phyloP scores from a whole-genome alignment of 352 stramenopile species.

The Phytopythium oedochilum region DNA sequence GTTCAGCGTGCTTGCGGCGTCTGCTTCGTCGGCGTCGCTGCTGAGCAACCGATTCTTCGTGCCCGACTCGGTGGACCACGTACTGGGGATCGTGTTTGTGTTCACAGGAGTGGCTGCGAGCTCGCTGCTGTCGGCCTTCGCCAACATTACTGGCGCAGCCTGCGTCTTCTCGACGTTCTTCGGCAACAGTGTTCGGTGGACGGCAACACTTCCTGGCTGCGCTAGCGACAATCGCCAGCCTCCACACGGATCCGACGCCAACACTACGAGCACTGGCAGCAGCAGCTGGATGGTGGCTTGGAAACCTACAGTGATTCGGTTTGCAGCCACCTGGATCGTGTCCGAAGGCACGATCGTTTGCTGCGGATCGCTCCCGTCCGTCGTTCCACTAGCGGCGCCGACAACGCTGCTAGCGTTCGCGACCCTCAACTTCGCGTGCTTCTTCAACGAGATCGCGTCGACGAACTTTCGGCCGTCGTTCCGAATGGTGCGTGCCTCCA shows the following conservation, averaged over 20 bases:
- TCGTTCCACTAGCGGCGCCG: conserved; percentile 35
- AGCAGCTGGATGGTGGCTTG: background rate
- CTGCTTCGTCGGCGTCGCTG: conserved; percentile 25
- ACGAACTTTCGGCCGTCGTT: conserved; percentile 31
- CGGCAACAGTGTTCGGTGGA: background rate
- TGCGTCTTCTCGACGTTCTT: conserved; percentile 14
- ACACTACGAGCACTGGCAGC: background rate
- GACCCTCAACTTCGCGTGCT: conserved; percentile 48
- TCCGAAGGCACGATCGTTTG: conserved; percentile 27
- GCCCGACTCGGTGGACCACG: conserved; percentile 35
- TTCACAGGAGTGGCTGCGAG: conserved; percentile 35
- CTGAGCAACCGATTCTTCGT: conserved; percentile 29
- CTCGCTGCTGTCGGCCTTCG: conserved; percentile 41
- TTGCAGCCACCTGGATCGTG: conserved; percentile 20
- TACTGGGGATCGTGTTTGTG: conserved; percentile 36
- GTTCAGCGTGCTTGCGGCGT: conserved; percentile 22
- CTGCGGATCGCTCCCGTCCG: conserved; percentile 27
- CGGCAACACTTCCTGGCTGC: background rate
- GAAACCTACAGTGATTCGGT: background rate
- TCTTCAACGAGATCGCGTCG: conserved; percentile 45
- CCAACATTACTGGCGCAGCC: conserved; percentile 33
- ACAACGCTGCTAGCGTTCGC: conserved; percentile 46
- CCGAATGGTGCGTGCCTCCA: conserved; percentile 25
- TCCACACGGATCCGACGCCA: no score
- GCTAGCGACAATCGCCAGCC: background rate